These are phyloP conservation scores for Hyparrhenia diplandra DNA, from an alignment of 176 grass and related monocot species.

Conservation along the genomic window DNA sequence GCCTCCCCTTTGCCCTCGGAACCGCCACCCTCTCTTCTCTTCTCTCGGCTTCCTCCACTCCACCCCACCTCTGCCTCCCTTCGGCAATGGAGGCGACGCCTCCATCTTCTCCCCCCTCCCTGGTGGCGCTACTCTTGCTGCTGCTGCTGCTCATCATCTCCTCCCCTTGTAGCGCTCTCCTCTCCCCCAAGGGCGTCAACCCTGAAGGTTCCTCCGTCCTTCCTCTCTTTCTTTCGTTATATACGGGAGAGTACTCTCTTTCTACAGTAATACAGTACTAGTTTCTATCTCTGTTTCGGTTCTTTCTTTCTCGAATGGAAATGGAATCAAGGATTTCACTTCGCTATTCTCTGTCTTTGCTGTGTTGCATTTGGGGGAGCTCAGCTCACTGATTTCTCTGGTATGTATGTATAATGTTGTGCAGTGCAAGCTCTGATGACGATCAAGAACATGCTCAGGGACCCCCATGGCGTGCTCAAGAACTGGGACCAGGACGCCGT, in stretches of 20 bases:
- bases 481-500: constrained; percentile 84
- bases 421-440: constrained; percentile 43
- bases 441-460: constrained; percentile 72
- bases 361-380: too few relatives aligned
- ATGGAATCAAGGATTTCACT: too few relatives aligned
- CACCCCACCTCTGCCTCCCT: too few relatives aligned
- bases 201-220: constrained; percentile 54
- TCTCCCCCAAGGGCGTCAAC: constrained; percentile 94
- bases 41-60: not conserved
- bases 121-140: not conserved
- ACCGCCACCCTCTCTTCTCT: not conserved
- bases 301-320: too few relatives aligned
- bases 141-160: constrained; percentile 12
- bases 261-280: too few relatives aligned
- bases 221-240: not conserved
- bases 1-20: not conserved
- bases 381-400: too few relatives aligned
- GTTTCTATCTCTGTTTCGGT: too few relatives aligned
- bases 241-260: too few relatives aligned
- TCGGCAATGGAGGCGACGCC: constrained; percentile 41
- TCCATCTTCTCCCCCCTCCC: not conserved
- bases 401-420: too few relatives aligned
- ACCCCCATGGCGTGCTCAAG: constrained; percentile 70
- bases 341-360: too few relatives aligned
- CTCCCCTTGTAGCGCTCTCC: constrained; percentile 39